Base-by-base conservation (phyloP, 805 yeast genomes). In the Wickerhamiella lipophila region DNA sequence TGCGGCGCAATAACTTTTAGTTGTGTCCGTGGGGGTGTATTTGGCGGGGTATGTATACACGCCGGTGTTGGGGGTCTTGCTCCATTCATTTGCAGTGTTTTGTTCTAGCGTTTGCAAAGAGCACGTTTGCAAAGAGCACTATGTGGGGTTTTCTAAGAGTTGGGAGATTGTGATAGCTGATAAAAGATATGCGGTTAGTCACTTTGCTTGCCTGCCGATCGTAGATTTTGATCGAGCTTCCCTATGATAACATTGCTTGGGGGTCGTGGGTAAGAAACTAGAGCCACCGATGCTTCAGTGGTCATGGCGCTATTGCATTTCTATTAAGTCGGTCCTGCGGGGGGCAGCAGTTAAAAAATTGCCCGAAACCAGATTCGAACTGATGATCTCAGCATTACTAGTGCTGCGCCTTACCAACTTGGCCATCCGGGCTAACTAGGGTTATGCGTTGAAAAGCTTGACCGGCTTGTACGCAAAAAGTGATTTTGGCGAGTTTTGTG, bases 331-430 rank as follows among this genome's bases (percentile, higher is more conserved):
- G n/a, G n/a, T n/a, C n/a, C n/a, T n/a, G n/a, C n/a, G n/a, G n/a
- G n/a, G n/a, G n/a, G n/a, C n/a, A n/a, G n/a, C n/a, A n/a, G n/a
- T n/a, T n/a, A 62, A 62, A 61, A 60, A 56, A 52, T 40, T 75
- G 79, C 79, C 77, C 71, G 76, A 76, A 76, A 74, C 76, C 81
- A 75, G 81, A 76, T 68, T 77, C 72, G 81, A 77, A 76, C 81
- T 76, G 81, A 79, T 77, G 84, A 78, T 79, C 83, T 78, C 78
- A 77, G 79, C 84, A 79, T 79, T 79, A 79, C 84, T 78, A 79
- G 84, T 79, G 84, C 79, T 78, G 78, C 84, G 84, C 85, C 82
- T 80, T 78, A 79, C 84, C 84, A 49, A 70, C 75, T 73, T 72
- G 76, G 77, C 77, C 76, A 72, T 72, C 72, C 68, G 71, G 73